Percentiles rank a stretch among this genome's conserved stretches.
These are phyloP conservation scores for Phytopythium ostracodes DNA, from an alignment of 352 stramenopile genomes.

Conservation along the genomic window DNA sequence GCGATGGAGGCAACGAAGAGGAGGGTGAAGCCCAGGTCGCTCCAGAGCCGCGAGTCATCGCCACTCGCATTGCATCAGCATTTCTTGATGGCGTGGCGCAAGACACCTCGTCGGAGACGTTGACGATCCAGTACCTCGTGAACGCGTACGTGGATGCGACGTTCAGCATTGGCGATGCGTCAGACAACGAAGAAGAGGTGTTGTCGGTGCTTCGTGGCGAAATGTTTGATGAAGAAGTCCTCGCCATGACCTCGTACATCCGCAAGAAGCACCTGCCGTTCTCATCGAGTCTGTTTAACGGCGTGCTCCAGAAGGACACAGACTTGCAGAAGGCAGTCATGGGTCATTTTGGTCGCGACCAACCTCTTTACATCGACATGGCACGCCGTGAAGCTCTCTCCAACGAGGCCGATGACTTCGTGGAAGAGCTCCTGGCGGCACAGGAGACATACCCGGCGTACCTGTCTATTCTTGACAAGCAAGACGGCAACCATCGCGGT, in stretches of 20 bases:
- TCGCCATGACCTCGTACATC: constrained; percentile 77
- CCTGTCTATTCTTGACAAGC: constrained; percentile 55
- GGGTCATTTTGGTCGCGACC: constrained; percentile 73
- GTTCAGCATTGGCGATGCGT: constrained; percentile 22
- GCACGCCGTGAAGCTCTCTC: constrained; percentile 42
- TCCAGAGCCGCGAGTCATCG: constrained; percentile 9
- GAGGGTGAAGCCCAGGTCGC: constrained; percentile 9
- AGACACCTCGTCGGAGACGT: constrained; percentile 29
- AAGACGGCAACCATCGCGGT: constrained; percentile 12
- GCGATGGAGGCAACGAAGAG: constrained; percentile 12
- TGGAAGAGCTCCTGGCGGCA: constrained; percentile 55
- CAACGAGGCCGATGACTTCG: constrained; percentile 57
- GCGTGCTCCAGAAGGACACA: constrained; percentile 62
- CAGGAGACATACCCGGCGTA: constrained; percentile 66
- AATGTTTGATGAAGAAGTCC: constrained; percentile 47
- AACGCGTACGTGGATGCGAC: constrained; percentile 58
- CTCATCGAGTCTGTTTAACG: constrained; percentile 82
- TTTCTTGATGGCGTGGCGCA: constrained; percentile 55
- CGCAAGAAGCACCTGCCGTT: constrained; percentile 77
- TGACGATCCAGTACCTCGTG: constrained; percentile 52
- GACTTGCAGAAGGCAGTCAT: constrained; percentile 78
- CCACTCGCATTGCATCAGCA: constrained; percentile 32
- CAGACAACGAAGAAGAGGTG: constrained; percentile 45
- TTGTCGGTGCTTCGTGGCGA: constrained; percentile 36
- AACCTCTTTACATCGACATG: constrained; percentile 70